A percentile compares a stretch with the other conserved stretches of the same genome.
phyloP scores from a whole-genome alignment of 202 grass and related monocot genomes.

The Setaria viridis region DNA sequence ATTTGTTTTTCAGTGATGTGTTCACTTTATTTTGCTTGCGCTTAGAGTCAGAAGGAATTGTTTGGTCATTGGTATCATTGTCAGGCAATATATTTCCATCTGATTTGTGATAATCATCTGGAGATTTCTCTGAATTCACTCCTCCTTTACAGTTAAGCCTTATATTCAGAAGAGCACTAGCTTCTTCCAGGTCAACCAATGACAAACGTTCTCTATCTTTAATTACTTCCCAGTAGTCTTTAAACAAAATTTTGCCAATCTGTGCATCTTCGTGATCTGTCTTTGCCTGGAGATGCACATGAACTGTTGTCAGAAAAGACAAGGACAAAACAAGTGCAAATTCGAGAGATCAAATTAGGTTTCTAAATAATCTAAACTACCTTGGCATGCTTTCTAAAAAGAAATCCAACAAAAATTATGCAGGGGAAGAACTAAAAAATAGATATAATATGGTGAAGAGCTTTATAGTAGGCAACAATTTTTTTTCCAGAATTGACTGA shows the following conservation, averaged over 20 bases:
- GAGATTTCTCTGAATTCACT: constrained; percentile 42
- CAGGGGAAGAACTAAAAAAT: background rate
- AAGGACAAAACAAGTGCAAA: background rate
- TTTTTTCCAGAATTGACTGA: background rate
- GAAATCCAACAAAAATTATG: constrained; percentile 38
- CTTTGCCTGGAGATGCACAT: constrained; percentile 58
- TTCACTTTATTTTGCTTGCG: constrained; percentile 39
- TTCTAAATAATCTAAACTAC: constrained; percentile 16
- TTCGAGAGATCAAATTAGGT: constrained; percentile 4
- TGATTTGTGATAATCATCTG: constrained; percentile 33
- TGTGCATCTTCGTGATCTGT: constrained; percentile 50
- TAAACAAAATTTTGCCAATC: constrained; percentile 62
- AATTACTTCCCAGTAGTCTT: constrained; percentile 75
- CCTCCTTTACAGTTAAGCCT: constrained; percentile 37
- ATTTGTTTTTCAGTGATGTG: constrained; percentile 49
- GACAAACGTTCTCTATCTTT: constrained; percentile 66
- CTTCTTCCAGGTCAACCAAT: constrained; percentile 63
- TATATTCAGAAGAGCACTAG: constrained; percentile 56
- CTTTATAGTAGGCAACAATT: constrained; percentile 1
- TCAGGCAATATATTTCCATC: constrained; percentile 41
- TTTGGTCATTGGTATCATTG: constrained; percentile 38
- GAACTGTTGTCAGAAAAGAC: constrained; percentile 36
- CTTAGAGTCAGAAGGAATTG: constrained; percentile 28
- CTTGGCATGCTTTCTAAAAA: background rate
- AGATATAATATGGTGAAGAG: constrained; percentile 21